A percentile compares a stretch with the other conserved stretches of the same genome.
phyloP scores from a whole-genome alignment of 129 eudicot genomes.

The Chrysanthemum makinoi region DNA sequence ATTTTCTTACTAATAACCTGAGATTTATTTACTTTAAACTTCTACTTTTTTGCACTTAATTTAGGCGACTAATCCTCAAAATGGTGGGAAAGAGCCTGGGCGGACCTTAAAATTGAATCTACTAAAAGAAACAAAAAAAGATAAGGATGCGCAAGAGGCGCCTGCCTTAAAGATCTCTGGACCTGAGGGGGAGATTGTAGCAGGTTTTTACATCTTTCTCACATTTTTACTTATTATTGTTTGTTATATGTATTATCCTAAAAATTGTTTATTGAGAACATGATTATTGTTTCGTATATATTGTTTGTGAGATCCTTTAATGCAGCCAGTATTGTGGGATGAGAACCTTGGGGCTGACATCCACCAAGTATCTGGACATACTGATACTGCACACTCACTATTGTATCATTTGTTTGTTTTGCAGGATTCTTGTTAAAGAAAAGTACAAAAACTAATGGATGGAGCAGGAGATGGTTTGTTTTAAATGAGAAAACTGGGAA shows the following conservation, averaged over 20 bases:
- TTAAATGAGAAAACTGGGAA: constrained; percentile 85
- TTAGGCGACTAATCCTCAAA: constrained; percentile 82
- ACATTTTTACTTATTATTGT: constrained; percentile 3
- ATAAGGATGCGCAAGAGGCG: constrained; percentile 74
- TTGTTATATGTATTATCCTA: neutral
- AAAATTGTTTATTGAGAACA: neutral
- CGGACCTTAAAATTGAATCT: constrained; percentile 41
- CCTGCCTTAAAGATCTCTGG: constrained; percentile 70
- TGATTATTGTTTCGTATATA: neutral
- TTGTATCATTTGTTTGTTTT: neutral
- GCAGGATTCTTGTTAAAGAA: constrained; percentile 77
- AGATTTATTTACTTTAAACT: neutral
- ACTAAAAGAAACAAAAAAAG: constrained; percentile 63
- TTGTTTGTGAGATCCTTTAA: neutral
- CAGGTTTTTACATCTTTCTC: constrained; percentile 42
- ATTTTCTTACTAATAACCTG: neutral
- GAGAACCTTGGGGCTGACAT: neutral
- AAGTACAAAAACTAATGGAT: constrained; percentile 74
- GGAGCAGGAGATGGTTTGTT: constrained; percentile 93
- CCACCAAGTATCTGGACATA: constrained; percentile 4
- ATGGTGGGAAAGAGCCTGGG: constrained; percentile 60
- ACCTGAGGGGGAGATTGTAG: constrained; percentile 88
- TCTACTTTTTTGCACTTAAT: constrained; percentile 1
- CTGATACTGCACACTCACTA: neutral
- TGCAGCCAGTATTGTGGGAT: neutral